Evolutionary conservation across 495 filamentous ascomycete genomes (phyloP).

Genomic region (Aspergillus heteromorphus): DNA sequence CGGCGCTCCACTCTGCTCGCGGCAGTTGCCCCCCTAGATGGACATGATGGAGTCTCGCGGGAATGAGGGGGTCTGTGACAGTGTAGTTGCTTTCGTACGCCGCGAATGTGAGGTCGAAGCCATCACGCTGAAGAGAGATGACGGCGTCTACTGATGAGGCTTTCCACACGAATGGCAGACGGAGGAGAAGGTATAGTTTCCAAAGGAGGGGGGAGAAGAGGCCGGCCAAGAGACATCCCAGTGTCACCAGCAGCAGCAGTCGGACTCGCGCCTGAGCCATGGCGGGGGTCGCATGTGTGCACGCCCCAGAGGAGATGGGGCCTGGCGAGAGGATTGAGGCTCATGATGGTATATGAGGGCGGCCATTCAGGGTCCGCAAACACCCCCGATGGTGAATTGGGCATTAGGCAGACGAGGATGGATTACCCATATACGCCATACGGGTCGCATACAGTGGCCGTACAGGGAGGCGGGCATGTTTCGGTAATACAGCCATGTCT

Average conservation of each 20-base stretch:
- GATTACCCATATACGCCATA: too few relatives aligned
- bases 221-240: not conserved
- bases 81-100: not conserved
- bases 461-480: too few relatives aligned
- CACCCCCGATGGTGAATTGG: too few relatives aligned
- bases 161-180: constrained; percentile 6
- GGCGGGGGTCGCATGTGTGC: not conserved
- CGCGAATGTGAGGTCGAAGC: constrained; percentile 5
- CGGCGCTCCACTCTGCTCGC: not conserved
- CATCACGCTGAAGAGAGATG: constrained; percentile 1
- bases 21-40: not conserved
- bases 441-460: too few relatives aligned
- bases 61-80: not conserved
- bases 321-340: not conserved
- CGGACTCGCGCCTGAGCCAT: not conserved
- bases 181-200: constrained; percentile 4
- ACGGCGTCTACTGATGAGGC: not conserved
- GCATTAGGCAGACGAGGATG: too few relatives aligned
- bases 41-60: constrained; percentile 5
- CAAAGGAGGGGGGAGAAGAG: not conserved
- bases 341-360: not conserved
- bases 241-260: not conserved
- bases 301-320: not conserved
- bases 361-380: not conserved
- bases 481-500: too few relatives aligned